phyloP scores from a whole-genome alignment of 2,329 filamentous ascomycete species.

The Monosporascus cannonballus region DNA sequence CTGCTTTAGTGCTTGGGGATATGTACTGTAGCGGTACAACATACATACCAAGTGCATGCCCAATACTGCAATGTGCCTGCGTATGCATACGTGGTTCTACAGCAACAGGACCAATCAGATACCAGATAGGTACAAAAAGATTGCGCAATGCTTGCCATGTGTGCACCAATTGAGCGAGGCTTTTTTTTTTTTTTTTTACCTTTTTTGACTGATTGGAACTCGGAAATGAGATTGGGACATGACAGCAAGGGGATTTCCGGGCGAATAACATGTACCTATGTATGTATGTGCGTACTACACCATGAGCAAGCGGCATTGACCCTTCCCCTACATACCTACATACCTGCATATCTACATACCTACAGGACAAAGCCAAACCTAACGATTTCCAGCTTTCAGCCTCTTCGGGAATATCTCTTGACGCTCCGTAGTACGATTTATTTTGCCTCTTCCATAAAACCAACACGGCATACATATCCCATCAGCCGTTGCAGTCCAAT shows the following conservation, averaged over 20 bases:
- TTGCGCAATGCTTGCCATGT: background rate
- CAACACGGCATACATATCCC: too few relatives aligned
- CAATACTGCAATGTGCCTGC: too few relatives aligned
- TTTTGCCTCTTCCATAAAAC: background rate
- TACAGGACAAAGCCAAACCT: background rate
- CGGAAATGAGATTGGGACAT: too few relatives aligned
- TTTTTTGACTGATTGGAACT: too few relatives aligned
- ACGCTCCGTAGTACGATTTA: background rate
- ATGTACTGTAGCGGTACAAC: background rate
- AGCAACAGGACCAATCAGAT: background rate
- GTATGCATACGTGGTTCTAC: background rate
- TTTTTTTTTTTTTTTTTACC: too few relatives aligned
- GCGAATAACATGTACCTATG: background rate
- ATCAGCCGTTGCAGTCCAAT: too few relatives aligned
- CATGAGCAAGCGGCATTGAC: background rate
- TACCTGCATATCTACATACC: background rate
- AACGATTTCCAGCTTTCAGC: background rate
- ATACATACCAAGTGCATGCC: too few relatives aligned
- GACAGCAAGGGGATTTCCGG: too few relatives aligned
- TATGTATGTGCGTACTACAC: background rate
- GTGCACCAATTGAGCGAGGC: background rate
- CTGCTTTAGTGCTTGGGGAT: too few relatives aligned
- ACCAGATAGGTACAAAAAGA: background rate
- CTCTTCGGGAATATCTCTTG: background rate
- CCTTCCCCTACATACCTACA: background rate